These are phyloP conservation scores for Paradendryphiella salina DNA, from an alignment of 2,329 filamentous ascomycete species.

Conservation along the genomic window DNA sequence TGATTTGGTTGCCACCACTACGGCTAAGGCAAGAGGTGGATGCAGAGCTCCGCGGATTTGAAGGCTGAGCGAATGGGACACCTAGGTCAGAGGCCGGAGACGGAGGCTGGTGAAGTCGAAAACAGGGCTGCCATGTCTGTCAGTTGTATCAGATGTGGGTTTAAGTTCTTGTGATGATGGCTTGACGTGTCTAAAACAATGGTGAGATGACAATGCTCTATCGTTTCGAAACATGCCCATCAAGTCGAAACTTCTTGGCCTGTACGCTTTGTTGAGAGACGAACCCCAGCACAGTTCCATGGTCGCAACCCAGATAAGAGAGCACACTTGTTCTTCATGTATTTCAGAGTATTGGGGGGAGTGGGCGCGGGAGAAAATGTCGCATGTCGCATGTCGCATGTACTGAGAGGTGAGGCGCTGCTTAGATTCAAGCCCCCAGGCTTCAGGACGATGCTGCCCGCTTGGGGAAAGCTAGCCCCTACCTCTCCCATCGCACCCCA, in stretches of 20 bases:
- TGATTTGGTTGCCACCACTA: not conserved
- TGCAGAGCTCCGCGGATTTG: conserved; percentile 1
- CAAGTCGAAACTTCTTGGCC: conserved; percentile 3
- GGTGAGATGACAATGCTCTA: conserved; percentile 7
- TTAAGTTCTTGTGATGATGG: not conserved
- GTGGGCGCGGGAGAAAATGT: not conserved
- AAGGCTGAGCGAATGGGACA: not conserved
- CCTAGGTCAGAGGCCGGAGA: not conserved
- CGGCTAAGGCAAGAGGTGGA: not conserved
- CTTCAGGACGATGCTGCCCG: not conserved
- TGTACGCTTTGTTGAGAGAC: not conserved
- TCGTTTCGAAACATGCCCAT: conserved; percentile 12
- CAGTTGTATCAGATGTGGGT: not conserved
- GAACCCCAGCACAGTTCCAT: not conserved
- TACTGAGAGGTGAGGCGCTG: not conserved
- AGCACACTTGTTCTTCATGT: not conserved
- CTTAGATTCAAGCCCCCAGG: not conserved
- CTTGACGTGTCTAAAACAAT: conserved; percentile 8
- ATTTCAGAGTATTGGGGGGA: no score
- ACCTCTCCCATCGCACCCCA: not conserved
- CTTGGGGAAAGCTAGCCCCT: not conserved
- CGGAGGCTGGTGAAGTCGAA: not conserved
- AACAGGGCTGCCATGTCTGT: conserved; percentile 1
- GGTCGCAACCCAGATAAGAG: not conserved
- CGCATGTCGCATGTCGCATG: conserved; percentile 1